Conservation (phyloP, 2,329 filamentous ascomycete genomes). For the Trichoderma sp. region DNA sequence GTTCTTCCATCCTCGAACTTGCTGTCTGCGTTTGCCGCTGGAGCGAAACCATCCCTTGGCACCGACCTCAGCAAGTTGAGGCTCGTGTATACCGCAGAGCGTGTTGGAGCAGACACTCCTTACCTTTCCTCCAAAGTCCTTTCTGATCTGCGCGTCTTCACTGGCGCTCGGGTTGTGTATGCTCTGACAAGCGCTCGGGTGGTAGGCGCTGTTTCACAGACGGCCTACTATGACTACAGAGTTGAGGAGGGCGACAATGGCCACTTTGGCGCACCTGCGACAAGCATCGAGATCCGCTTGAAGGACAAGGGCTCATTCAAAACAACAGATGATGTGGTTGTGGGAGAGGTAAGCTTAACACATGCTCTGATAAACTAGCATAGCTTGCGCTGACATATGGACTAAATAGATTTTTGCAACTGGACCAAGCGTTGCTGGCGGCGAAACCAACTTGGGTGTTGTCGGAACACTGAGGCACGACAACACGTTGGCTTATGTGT, state of each 20-base stretch:
- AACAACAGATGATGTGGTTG: conserved; percentile 59
- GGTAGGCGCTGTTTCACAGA: conserved; percentile 88
- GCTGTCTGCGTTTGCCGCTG: conserved; percentile 52
- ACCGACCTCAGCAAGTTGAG: conserved; percentile 70
- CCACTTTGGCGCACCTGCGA: conserved; percentile 82
- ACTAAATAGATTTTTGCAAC: conserved; percentile 61
- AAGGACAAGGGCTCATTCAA: conserved; percentile 59
- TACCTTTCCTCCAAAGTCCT: conserved; percentile 67
- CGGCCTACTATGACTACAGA: conserved; percentile 83
- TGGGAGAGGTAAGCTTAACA: conserved; percentile 58
- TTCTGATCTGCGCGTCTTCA: conserved; percentile 78
- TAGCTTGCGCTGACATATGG: background rate
- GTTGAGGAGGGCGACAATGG: conserved; percentile 39
- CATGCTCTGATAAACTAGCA: background rate
- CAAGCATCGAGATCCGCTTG: conserved; percentile 74
- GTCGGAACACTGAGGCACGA: conserved; percentile 66
- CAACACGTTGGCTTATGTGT: conserved; percentile 63
- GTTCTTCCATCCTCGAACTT: conserved; percentile 60
- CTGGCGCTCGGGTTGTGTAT: conserved; percentile 77
- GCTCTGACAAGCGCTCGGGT: conserved; percentile 78
- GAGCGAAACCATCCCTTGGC: conserved; percentile 58
- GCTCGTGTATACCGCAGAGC: conserved; percentile 75
- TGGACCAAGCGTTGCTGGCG: conserved; percentile 71
- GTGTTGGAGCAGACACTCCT: conserved; percentile 59
- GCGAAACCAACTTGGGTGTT: conserved; percentile 61